Percentiles rank a stretch among this genome's conserved stretches.
Evolutionary conservation across 2,329 filamentous ascomycete species (phyloP).

Genomic region (Penicillium sp.): DNA sequence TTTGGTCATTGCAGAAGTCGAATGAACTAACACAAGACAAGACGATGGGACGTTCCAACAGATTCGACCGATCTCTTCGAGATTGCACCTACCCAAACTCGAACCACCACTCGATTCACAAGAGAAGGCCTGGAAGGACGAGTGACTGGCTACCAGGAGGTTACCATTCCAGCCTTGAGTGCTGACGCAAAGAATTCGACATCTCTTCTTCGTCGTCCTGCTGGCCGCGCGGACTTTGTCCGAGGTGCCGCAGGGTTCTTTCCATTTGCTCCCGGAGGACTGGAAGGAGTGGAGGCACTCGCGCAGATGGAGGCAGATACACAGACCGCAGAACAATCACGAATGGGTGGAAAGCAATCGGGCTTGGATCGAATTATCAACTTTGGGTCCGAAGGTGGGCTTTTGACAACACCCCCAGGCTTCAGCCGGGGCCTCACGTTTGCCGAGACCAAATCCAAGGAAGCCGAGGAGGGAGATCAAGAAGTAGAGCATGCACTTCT

Average conservation of each 20-base stretch:
- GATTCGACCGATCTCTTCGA: slow-evolving; percentile 81
- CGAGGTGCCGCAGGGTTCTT: slow-evolving; percentile 89
- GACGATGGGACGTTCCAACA: slow-evolving; percentile 71
- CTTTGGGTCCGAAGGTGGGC: slow-evolving; percentile 66
- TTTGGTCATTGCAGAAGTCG: slow-evolving; percentile 2
- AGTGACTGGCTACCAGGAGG: slow-evolving; percentile 89
- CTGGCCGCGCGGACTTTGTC: slow-evolving; percentile 81
- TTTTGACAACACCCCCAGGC: slow-evolving; percentile 77
- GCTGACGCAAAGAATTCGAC: slow-evolving; percentile 94
- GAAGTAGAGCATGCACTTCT: slow-evolving; percentile 63
- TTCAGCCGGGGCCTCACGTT: slow-evolving; percentile 73
- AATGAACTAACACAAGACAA: slow-evolving; percentile 21
- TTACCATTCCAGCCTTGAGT: slow-evolving; percentile 82
- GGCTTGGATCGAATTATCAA: slow-evolving; percentile 81
- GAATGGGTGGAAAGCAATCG: slow-evolving; percentile 36
- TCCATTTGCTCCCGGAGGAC: slow-evolving; percentile 83
- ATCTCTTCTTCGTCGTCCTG: slow-evolving; percentile 78
- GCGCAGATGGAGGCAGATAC: slow-evolving; percentile 76
- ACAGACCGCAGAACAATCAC: slow-evolving; percentile 45
- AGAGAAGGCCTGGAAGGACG: slow-evolving; percentile 86
- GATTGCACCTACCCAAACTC: slow-evolving; percentile 82
- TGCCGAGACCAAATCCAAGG: slow-evolving; percentile 52
- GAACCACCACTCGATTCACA: slow-evolving; percentile 89
- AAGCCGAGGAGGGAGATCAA: slow-evolving; percentile 57
- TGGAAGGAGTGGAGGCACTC: slow-evolving; percentile 79